These are phyloP conservation scores for Oryza coarctata DNA, from an alignment of 176 grass and related monocot species.

Conservation along the genomic window DNA sequence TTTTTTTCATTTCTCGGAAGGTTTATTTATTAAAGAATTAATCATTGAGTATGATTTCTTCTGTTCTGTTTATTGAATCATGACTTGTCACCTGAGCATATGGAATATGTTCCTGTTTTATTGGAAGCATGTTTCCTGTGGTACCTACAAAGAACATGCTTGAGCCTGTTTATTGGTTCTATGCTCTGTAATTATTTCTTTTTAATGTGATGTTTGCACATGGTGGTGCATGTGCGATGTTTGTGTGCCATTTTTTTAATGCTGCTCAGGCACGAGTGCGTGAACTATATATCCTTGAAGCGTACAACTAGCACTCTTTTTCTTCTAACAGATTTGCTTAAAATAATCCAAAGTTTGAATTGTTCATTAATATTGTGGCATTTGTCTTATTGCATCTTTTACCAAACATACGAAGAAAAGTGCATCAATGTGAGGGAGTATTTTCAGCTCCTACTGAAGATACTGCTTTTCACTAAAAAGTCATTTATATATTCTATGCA, in stretches of 20 bases:
- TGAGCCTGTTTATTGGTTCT: background rate
- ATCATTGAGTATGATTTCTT: background rate
- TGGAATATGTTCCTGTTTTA: background rate
- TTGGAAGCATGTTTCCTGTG: background rate
- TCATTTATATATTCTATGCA: background rate
- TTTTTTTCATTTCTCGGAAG: background rate
- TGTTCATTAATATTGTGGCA: background rate
- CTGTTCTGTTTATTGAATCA: background rate
- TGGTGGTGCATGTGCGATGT: background rate
- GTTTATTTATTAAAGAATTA: background rate
- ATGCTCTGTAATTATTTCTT: conserved; percentile 12
- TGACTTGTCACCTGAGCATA: background rate
- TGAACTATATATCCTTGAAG: background rate
- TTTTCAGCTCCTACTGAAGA: background rate
- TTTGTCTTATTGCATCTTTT: background rate
- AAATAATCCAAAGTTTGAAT: background rate
- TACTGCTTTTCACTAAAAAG: background rate
- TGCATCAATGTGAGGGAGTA: background rate
- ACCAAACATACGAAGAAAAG: background rate
- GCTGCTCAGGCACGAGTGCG: conserved; percentile 2
- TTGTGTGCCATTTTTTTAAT: conserved; percentile 13
- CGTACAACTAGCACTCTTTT: background rate
- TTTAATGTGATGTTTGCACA: conserved; percentile 2
- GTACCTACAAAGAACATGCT: background rate
- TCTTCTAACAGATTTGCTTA: background rate